Percentiles rank a stretch among this genome's conserved stretches.
Evolutionary conservation across 2,329 filamentous ascomycete genomes (phyloP).

Genomic region (Onygena corvina): DNA sequence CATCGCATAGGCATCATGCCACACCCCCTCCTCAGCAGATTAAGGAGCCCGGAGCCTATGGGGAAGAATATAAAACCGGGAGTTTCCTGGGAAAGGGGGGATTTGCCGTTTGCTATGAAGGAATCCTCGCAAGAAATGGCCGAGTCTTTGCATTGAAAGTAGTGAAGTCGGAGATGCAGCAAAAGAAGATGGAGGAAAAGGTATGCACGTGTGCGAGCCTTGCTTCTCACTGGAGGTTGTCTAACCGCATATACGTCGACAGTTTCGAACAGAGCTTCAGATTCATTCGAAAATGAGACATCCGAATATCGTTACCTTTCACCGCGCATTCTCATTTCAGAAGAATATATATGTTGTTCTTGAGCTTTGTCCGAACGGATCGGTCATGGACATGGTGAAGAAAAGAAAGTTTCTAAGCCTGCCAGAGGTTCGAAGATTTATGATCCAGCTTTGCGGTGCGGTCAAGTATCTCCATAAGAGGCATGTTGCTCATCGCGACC

Average conservation of each 20-base stretch:
- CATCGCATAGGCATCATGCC: conserved; percentile 34
- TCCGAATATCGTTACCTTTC: conserved; percentile 89
- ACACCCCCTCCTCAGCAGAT: conserved; percentile 35
- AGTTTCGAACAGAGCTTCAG: conserved; percentile 75
- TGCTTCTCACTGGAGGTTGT: neutral
- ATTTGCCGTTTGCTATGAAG: conserved; percentile 42
- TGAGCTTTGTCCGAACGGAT: conserved; percentile 89
- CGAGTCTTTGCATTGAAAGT: conserved; percentile 41
- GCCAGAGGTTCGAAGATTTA: conserved; percentile 85
- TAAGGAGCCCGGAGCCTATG: conserved; percentile 34
- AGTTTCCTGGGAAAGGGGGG: conserved; percentile 39
- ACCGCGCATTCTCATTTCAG: conserved; percentile 82
- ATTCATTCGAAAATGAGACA: conserved; percentile 98
- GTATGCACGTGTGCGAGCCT: conserved; percentile 20
- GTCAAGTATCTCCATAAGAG: conserved; percentile 97
- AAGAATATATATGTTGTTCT: conserved; percentile 86
- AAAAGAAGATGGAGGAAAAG: conserved; percentile 43
- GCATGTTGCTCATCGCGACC: conserved; percentile 88
- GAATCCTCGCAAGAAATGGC: conserved; percentile 32
- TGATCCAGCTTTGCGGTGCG: conserved; percentile 87
- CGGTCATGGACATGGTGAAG: conserved; percentile 95
- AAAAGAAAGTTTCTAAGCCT: conserved; percentile 80
- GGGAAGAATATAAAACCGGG: conserved; percentile 37
- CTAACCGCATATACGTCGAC: conserved; percentile 12
- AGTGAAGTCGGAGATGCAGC: conserved; percentile 39